phyloP scores from a whole-genome alignment of 306 rosid genomes.

The Biancaea sappan region DNA sequence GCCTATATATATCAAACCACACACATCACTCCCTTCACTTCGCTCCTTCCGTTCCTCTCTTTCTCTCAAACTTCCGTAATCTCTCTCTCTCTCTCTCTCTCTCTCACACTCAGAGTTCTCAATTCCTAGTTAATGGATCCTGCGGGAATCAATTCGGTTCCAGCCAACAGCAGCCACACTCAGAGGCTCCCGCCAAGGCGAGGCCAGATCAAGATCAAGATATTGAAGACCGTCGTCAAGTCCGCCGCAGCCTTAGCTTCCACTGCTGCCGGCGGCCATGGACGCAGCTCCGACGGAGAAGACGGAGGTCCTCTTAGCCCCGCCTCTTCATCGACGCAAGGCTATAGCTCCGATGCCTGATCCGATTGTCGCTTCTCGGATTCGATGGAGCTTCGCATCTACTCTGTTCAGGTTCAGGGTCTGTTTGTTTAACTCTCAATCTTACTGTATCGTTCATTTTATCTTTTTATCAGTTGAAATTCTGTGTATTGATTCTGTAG shows the following conservation, averaged over 20 bases:
- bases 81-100: no score
- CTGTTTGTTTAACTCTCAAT: not conserved
- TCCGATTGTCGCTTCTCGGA: not conserved
- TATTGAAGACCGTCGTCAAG: conserved; percentile 11
- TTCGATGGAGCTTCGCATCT: not conserved
- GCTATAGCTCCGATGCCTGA: not conserved
- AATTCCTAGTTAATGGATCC: not conserved
- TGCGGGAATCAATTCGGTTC: not conserved
- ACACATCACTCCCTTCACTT: not conserved
- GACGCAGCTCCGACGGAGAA: not conserved
- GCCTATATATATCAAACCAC: no score
- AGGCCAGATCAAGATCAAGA: conserved; percentile 45
- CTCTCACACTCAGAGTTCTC: not conserved
- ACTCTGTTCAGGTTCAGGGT: not conserved
- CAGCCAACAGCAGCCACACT: not conserved
- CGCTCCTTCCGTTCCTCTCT: not conserved
- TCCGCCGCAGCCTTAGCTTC: conserved; percentile 10
- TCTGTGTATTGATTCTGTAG: no score
- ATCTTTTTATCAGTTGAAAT: not conserved
- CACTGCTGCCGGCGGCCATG: not conserved
- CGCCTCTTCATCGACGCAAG: conserved; percentile 30
- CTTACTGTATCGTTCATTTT: not conserved
- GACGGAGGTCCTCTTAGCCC: conserved; percentile 33
- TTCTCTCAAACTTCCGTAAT: not conserved
- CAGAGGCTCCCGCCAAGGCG: conserved; percentile 35